phyloP scores from a whole-genome alignment of 1,284 basidiomycete genomes.

The Amylostereum areolatum region DNA sequence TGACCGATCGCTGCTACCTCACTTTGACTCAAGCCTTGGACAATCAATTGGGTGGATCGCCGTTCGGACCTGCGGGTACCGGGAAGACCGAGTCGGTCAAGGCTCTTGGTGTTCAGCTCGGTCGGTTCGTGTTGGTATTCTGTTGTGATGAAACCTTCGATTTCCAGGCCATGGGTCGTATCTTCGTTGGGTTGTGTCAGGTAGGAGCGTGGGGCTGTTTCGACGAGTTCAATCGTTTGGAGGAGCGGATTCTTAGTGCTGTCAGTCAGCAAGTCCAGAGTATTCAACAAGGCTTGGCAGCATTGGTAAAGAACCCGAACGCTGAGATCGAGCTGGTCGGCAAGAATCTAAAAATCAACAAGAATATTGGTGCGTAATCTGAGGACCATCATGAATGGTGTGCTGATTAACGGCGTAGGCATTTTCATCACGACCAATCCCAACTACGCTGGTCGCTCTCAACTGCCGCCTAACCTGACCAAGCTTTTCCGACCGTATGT shows the following conservation, averaged over 20 bases:
- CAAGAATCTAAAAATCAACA: constrained; percentile 88
- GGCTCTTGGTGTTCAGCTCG: constrained; percentile 95
- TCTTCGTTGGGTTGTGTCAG: constrained; percentile 97
- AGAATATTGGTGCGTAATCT: constrained; percentile 71
- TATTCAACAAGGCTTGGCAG: constrained; percentile 92
- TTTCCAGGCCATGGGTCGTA: constrained; percentile 99
- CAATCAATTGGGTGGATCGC: constrained; percentile 92
- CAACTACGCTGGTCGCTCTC: constrained; percentile 96
- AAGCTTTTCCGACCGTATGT: constrained; percentile 89
- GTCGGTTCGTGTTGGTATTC: constrained; percentile 97
- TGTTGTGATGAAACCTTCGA: constrained; percentile 99
- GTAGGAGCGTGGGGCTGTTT: constrained; percentile 99
- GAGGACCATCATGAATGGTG: constrained; percentile 2
- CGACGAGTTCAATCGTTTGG: constrained; percentile 96
- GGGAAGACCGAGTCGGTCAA: constrained; percentile 99
- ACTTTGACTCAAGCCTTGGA: constrained; percentile 95
- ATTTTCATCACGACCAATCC: constrained; percentile 99
- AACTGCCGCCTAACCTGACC: constrained; percentile 94
- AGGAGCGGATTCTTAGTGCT: constrained; percentile 95
- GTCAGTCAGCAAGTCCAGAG: constrained; percentile 99
- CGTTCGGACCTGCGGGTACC: constrained; percentile 99
- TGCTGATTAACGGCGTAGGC: constrained; percentile 34
- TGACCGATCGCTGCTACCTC: constrained; percentile 97
- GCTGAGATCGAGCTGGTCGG: constrained; percentile 95
- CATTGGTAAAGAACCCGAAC: constrained; percentile 75